Percentiles rank a stretch among this genome's conserved stretches.
Conservation (phyloP, 2,329 filamentous ascomycete genomes). For the Fusarium armeniacum region DNA sequence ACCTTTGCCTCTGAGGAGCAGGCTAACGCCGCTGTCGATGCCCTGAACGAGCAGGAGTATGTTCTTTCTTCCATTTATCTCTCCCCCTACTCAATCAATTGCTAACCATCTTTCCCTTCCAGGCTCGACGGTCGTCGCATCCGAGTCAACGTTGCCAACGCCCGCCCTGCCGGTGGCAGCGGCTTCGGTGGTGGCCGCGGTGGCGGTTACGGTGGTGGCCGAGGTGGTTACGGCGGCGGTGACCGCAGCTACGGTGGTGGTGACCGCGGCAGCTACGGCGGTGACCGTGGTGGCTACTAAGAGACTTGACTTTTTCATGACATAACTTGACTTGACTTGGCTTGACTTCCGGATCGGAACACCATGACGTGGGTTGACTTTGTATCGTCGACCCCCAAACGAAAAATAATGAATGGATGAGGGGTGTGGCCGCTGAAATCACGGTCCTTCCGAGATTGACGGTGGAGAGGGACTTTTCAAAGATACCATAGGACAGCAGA, state of each 20-base stretch:
- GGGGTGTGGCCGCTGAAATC: slow-evolving; percentile 4
- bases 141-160: slow-evolving; percentile 7
- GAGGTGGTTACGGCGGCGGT: slow-evolving; percentile 3
- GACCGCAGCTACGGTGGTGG: slow-evolving; percentile 1
- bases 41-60: slow-evolving; percentile 11
- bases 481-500: slow-evolving; percentile 15
- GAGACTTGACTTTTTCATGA: not conserved
- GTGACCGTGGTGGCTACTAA: slow-evolving; percentile 10
- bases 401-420: slow-evolving; percentile 9
- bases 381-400: slow-evolving; percentile 1
- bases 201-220: slow-evolving; percentile 6
- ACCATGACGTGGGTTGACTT: not conserved
- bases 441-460: not conserved
- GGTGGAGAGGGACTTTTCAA: slow-evolving; percentile 11
- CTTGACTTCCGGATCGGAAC: not conserved
- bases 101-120: not conserved
- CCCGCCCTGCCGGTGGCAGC: not conserved
- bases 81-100: not conserved
- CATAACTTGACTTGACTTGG: not conserved
- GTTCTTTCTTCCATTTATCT: not conserved
- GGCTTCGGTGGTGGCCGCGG: not conserved
- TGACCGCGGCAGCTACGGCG: slow-evolving; percentile 2
- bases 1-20: not conserved
- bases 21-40: not conserved
- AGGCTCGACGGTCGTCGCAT: slow-evolving; percentile 14